A percentile compares a stretch with the other conserved stretches of the same genome.
Evolutionary conservation across 805 yeast species (phyloP).

Genomic region (Zygosaccharomyces gambellarensis): DNA sequence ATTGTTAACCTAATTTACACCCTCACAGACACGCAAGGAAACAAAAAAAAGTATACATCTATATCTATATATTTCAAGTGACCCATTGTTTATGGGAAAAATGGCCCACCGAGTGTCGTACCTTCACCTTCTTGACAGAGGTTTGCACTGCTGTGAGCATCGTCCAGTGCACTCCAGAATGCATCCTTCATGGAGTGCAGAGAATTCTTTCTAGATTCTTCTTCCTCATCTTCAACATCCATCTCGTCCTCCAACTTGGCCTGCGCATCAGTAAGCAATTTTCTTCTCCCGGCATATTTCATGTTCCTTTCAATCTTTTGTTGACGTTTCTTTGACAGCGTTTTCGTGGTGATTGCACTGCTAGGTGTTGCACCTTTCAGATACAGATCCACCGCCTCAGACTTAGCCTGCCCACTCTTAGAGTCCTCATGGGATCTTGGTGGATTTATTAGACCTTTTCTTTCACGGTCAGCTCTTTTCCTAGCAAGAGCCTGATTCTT

Average conservation of each 20-base stretch:
- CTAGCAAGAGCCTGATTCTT: slow-evolving; percentile 48
- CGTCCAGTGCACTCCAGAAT: slow-evolving; percentile 68
- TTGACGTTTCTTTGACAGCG: slow-evolving; percentile 72
- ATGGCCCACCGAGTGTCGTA: slow-evolving; percentile 79
- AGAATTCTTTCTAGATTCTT: slow-evolving; percentile 37
- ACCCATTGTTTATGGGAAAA: slow-evolving; percentile 35
- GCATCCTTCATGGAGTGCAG: slow-evolving; percentile 49
- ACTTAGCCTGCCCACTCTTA: slow-evolving; percentile 39
- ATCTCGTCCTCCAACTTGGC: slow-evolving; percentile 41
- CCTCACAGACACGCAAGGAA: too few species aligned
- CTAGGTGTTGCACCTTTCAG: slow-evolving; percentile 30
- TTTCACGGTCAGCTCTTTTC: slow-evolving; percentile 52
- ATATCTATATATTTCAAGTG: slow-evolving; percentile 10
- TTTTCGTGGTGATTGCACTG: slow-evolving; percentile 44
- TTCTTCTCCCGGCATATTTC: slow-evolving; percentile 61
- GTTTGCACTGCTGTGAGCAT: slow-evolving; percentile 44
- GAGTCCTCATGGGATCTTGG: slow-evolving; percentile 44
- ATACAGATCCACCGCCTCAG: slow-evolving; percentile 42
- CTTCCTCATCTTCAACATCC: slow-evolving; percentile 45
- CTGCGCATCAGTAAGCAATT: slow-evolving; percentile 45
- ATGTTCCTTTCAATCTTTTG: slow-evolving; percentile 76
- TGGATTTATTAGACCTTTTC: slow-evolving; percentile 38
- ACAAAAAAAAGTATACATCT: slow-evolving; percentile 8
- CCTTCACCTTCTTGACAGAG: slow-evolving; percentile 58
- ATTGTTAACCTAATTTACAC: slow-evolving; percentile 18